A percentile compares a stretch with the other conserved stretches of the same genome.
Conservation (phyloP, 2,329 filamentous ascomycete species). For the Mycosphaerella sp. region DNA sequence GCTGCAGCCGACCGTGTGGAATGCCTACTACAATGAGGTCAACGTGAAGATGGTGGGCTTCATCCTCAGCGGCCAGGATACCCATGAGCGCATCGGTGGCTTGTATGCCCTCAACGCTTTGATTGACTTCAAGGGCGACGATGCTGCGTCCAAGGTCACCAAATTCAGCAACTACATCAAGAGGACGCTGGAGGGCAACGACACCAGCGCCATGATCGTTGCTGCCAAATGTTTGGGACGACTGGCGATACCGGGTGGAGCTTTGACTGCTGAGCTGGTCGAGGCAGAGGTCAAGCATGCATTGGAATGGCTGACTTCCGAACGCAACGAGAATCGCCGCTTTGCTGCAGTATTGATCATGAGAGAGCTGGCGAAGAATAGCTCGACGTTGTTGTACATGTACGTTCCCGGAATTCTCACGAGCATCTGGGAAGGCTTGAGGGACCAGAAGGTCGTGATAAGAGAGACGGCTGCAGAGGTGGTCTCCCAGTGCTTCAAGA, state of each 20-base stretch:
- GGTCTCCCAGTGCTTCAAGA: constrained; percentile 90
- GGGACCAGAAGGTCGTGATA: constrained; percentile 85
- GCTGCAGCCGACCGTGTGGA: constrained; percentile 72
- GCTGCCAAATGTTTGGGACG: constrained; percentile 85
- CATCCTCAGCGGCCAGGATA: constrained; percentile 78
- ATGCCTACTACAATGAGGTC: constrained; percentile 57
- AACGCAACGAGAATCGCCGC: constrained; percentile 83
- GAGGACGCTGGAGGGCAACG: constrained; percentile 80
- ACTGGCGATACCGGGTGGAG: constrained; percentile 84
- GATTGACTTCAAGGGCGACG: constrained; percentile 94
- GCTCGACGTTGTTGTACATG: constrained; percentile 89
- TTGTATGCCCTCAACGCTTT: constrained; percentile 87
- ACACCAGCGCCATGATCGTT: constrained; percentile 82
- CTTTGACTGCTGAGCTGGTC: constrained; percentile 88
- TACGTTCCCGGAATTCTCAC: constrained; percentile 95
- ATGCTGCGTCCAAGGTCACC: constrained; percentile 87
- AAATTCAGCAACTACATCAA: constrained; percentile 88
- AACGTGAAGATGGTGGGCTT: constrained; percentile 64
- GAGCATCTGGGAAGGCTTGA: constrained; percentile 88
- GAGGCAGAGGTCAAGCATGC: constrained; percentile 96
- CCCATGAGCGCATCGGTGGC: constrained; percentile 81
- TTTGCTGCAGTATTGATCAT: constrained; percentile 91
- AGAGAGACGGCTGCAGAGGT: constrained; percentile 87
- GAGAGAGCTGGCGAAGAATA: constrained; percentile 83
- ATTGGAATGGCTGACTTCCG: constrained; percentile 92